Evolutionary conservation across 2,329 filamentous ascomycete genomes (phyloP).

Genomic region (Venturia effusa): DNA sequence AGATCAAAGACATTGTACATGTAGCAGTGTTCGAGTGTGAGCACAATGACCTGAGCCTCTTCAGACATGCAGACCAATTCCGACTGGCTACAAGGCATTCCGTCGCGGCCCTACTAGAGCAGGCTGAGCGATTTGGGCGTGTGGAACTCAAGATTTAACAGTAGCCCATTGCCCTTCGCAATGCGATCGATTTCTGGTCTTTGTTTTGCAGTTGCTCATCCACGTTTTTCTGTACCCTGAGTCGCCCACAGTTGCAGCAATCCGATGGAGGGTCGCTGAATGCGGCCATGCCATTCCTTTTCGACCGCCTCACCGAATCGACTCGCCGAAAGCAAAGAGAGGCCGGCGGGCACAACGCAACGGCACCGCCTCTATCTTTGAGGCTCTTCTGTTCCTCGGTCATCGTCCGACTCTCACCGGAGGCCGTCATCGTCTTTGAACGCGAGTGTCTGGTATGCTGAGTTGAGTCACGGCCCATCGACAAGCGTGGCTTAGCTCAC

Average conservation of each 20-base stretch:
- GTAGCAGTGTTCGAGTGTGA: neutral
- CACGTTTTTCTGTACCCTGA: neutral
- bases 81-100: neutral
- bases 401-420: neutral
- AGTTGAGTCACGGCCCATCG: neutral
- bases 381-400: neutral
- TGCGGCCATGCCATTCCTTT: neutral
- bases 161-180: neutral
- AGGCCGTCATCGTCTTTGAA: neutral
- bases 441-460: neutral
- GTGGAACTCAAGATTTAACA: neutral
- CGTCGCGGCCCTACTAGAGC: neutral
- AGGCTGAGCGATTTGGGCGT: neutral
- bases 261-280: neutral
- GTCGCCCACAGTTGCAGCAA: neutral
- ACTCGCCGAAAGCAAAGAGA: neutral
- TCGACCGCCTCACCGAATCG: neutral
- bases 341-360: neutral
- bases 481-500: neutral
- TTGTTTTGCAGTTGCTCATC: neutral
- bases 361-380: neutral
- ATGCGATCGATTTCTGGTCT: neutral
- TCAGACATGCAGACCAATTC: neutral
- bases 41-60: neutral
- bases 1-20: neutral